Evolutionary conservation across 768 basidiomycete genomes (phyloP).

Genomic region (Leccinum variicolor): DNA sequence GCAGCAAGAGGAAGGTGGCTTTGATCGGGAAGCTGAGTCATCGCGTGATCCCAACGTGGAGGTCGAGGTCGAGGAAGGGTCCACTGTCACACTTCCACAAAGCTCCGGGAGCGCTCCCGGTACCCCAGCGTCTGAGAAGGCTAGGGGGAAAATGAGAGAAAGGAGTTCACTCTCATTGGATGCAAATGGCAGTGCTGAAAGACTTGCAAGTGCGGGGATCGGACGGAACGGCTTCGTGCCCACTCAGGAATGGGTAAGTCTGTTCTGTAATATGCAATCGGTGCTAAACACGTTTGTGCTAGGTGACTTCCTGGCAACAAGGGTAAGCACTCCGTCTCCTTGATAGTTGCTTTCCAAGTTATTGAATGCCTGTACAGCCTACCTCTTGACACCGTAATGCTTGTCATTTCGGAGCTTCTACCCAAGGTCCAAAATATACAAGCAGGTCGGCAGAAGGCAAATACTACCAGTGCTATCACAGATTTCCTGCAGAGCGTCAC

Average conservation of each 20-base stretch:
- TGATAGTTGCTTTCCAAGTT: neutral
- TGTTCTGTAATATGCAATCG: neutral
- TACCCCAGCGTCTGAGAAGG: conserved; percentile 72
- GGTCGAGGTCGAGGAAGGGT: conserved; percentile 15
- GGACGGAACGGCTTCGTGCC: conserved; percentile 93
- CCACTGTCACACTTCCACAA: conserved; percentile 37
- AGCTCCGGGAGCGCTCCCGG: conserved; percentile 35
- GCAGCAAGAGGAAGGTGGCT: conserved; percentile 44
- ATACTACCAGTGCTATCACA: conserved; percentile 63
- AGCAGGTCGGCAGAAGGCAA: conserved; percentile 56
- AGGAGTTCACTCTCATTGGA: conserved; percentile 55
- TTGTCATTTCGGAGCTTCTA: conserved; percentile 83
- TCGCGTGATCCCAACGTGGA: conserved; percentile 8
- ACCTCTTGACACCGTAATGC: conserved; percentile 83
- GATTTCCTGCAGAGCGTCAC: conserved; percentile 72
- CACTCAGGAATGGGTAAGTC: conserved; percentile 90
- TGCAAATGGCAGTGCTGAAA: conserved; percentile 54
- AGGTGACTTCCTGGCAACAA: conserved; percentile 96
- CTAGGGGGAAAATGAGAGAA: conserved; percentile 86
- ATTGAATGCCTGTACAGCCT: conserved; percentile 45
- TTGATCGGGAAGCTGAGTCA: conserved; percentile 23
- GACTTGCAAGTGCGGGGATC: conserved; percentile 62
- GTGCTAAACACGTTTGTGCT: conserved; percentile 2
- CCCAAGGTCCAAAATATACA: conserved; percentile 85
- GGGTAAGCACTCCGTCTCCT: conserved; percentile 49